Conservation (phyloP, 2,329 filamentous ascomycete species). For the Phyllosticta citriasiana region DNA sequence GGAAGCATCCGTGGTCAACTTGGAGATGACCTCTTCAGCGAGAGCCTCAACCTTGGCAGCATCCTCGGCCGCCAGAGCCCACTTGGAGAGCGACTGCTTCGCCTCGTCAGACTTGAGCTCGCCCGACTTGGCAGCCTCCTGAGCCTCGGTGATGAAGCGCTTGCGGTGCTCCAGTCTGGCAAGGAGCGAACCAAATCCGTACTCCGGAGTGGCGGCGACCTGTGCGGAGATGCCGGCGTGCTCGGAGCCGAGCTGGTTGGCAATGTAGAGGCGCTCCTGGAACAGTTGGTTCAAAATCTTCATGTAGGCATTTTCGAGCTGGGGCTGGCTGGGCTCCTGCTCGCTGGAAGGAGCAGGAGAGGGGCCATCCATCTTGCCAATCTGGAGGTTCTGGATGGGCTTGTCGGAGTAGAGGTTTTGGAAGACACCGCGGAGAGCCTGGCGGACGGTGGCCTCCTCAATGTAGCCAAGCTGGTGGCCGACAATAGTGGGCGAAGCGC, state of each 20-base stretch:
- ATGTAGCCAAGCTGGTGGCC: conserved; percentile 88
- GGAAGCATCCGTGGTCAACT: conserved; percentile 79
- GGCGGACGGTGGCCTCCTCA: conserved; percentile 64
- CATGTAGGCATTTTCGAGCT: conserved; percentile 84
- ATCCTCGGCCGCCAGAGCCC: conserved; percentile 69
- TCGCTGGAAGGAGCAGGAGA: conserved; percentile 39
- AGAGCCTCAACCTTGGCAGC: conserved; percentile 62
- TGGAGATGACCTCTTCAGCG: conserved; percentile 69
- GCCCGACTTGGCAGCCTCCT: conserved; percentile 63
- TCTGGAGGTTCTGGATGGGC: conserved; percentile 86
- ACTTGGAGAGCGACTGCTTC: conserved; percentile 71
- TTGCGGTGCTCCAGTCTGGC: conserved; percentile 78
- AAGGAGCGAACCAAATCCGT: conserved; percentile 88
- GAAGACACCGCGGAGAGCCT: conserved; percentile 83
- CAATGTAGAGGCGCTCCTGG: conserved; percentile 68
- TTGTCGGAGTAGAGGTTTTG: conserved; percentile 75
- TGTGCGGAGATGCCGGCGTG: conserved; percentile 73
- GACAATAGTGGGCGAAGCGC: conserved; percentile 64
- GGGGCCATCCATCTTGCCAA: conserved; percentile 59
- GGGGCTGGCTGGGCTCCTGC: conserved; percentile 50
- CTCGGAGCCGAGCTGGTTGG: conserved; percentile 70
- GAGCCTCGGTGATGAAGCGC: conserved; percentile 69
- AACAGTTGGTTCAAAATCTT: conserved; percentile 95
- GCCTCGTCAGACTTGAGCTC: conserved; percentile 66
- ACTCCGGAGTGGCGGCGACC: conserved; percentile 78